Evolutionary conservation across 176 grass and related monocot species (phyloP), one percentile per base, ranked within the genome.

Genomic region (Pharus latifolius): DNA sequence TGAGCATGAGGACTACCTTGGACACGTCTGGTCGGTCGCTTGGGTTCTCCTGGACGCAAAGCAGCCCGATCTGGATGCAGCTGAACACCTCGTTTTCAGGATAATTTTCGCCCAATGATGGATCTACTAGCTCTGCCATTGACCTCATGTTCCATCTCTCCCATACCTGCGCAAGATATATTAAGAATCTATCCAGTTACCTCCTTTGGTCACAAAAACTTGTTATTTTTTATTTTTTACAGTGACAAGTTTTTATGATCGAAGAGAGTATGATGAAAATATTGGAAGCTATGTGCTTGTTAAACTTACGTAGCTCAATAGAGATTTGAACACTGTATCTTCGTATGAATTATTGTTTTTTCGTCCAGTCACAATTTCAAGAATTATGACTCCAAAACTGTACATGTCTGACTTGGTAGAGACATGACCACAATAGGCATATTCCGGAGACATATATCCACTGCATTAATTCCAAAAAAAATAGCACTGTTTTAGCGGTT

Each of bases 61-160:
- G 49, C 22, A 90, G 15, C 29, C 73, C 79, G 8, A 79, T 68
- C 15, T 81, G 75, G 4, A 74, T 28, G 52, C 82, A 85, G 15
- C 53, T 56, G n/a, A 78, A 46, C 37, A 69, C 23, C 28, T 67
- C 47, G 0, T 15, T 11, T 13, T 2, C 1, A 8, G 15, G 5
- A 29, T 56, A 83, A 18, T 19, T 41, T 1, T 55, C 46, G 5
- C 14, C 62, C 25, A 79, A 27, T 7, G 61, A 49, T 46, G 50
- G 11, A 26, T 88, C 85, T 23, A 74, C 50, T 0, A 44, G 11
- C 11, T 75, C 79, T 29, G n/a, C 28, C 15, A 11, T 30, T 2
- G 52, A 63, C 4, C 79, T 42, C 6, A 23, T 10, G 3, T 27
- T 63, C 74, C 85, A 74, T n/a, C 74, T 61, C 29, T 58, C n/a